Percentiles rank a stretch among this genome's conserved stretches.
These are phyloP conservation scores for Fusarium anguioides DNA, from an alignment of 2,329 filamentous ascomycete genomes.

Conservation along the genomic window DNA sequence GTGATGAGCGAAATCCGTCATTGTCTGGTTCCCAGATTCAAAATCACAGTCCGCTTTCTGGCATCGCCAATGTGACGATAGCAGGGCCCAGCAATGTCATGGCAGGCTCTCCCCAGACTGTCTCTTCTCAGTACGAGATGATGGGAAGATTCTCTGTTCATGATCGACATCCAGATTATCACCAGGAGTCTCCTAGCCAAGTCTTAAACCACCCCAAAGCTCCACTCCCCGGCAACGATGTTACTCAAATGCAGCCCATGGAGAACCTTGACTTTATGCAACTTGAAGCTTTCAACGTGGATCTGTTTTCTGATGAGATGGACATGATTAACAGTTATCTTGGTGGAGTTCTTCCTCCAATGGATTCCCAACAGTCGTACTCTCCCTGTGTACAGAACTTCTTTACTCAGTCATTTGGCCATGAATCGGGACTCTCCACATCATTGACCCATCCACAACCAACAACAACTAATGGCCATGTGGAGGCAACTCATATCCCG, in stretches of 20 bases:
- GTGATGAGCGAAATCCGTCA: background rate
- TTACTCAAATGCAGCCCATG: background rate
- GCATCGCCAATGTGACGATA: background rate
- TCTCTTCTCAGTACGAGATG: background rate
- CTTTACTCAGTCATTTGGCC: background rate
- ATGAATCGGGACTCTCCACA: background rate
- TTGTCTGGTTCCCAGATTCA: background rate
- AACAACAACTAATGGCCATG: background rate
- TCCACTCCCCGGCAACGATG: background rate
- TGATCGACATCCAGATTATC: background rate
- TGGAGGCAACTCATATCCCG: background rate
- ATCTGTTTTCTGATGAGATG: constrained; percentile 1
- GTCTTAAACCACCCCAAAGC: background rate
- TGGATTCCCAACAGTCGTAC: background rate
- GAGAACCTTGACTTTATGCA: background rate
- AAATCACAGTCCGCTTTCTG: background rate
- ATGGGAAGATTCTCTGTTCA: background rate
- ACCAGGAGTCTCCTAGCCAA: background rate
- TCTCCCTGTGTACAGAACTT: background rate
- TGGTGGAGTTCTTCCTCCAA: background rate
- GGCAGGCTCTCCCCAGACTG: background rate
- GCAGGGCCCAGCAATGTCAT: background rate
- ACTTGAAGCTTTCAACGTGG: background rate
- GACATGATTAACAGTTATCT: constrained; percentile 4
- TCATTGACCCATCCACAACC: background rate